These are phyloP conservation scores for Colletotrichum sp. DNA, from an alignment of 2,329 filamentous ascomycete genomes.

Conservation along the genomic window DNA sequence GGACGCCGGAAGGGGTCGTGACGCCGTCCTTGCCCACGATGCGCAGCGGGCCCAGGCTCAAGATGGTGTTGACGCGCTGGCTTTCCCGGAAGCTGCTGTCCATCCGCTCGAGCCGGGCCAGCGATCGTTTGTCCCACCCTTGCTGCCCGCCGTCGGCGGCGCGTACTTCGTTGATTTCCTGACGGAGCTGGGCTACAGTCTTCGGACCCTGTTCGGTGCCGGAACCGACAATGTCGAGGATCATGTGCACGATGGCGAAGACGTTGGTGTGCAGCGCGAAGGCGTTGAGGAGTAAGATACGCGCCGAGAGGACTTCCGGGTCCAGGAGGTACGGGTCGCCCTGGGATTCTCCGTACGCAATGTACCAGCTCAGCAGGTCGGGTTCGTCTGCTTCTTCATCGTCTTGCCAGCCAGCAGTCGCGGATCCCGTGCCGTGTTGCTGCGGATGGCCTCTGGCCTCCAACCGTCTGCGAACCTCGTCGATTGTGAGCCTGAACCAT, in stretches of 20 bases:
- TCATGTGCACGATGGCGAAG: constrained; percentile 36
- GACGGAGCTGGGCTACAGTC: constrained; percentile 42
- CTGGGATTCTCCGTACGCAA: background rate
- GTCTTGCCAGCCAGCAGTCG: background rate
- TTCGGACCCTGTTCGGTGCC: background rate
- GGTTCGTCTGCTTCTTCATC: background rate
- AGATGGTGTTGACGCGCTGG: constrained; percentile 37
- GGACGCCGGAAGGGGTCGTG: constrained; percentile 37
- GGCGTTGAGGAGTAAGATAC: constrained; percentile 24
- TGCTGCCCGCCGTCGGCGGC: constrained; percentile 27
- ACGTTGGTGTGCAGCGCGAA: constrained; percentile 39
- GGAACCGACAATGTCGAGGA: constrained; percentile 31
- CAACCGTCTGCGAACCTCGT: background rate
- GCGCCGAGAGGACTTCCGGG: constrained; percentile 28
- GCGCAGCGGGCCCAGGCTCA: constrained; percentile 29
- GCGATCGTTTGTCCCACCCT: constrained; percentile 35
- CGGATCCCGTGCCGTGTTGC: background rate
- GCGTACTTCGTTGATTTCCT: constrained; percentile 49
- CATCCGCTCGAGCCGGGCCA: constrained; percentile 39
- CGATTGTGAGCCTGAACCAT: background rate
- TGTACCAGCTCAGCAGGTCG: background rate
- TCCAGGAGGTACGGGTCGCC: constrained; percentile 29
- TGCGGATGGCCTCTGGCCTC: background rate
- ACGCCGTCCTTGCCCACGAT: constrained; percentile 29
- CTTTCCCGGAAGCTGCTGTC: constrained; percentile 47